phyloP scores from a whole-genome alignment of 2,329 filamentous ascomycete species.

The Talaromyces sp. region DNA sequence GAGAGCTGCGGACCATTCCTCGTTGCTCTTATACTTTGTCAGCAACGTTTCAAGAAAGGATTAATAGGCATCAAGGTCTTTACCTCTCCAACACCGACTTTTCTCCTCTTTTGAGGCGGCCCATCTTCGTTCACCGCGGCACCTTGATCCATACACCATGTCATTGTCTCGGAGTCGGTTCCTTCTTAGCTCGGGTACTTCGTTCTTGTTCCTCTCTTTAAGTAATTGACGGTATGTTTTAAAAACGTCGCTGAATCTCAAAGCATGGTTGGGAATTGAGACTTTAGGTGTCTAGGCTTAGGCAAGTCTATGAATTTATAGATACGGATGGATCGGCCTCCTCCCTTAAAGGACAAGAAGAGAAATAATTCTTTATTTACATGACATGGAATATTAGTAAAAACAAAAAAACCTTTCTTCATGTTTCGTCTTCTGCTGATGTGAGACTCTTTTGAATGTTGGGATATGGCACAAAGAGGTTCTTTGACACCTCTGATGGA shows the following conservation, averaged over 20 bases:
- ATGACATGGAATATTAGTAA: background rate
- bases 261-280: background rate
- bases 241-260: background rate
- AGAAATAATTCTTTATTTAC: background rate
- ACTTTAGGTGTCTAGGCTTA: background rate
- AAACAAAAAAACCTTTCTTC: background rate
- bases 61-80: background rate
- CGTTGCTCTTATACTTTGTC: background rate
- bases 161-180: conserved; percentile 4
- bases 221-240: background rate
- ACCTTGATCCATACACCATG: background rate
- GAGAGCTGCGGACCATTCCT: background rate
- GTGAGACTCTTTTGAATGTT: conserved; percentile 2
- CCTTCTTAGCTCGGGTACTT: background rate
- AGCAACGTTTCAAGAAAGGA: background rate
- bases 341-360: background rate
- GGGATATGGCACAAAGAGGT: background rate
- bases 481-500: background rate
- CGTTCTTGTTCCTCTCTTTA: background rate
- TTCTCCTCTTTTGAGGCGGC: conserved; percentile 10
- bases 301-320: conserved; percentile 8
- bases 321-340: background rate
- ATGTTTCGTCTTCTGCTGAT: background rate
- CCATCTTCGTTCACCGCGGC: background rate
- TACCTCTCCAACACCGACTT: background rate